Evolutionary conservation across 2,329 filamentous ascomycete genomes (phyloP).

Genomic region (Diplodia seriata): DNA sequence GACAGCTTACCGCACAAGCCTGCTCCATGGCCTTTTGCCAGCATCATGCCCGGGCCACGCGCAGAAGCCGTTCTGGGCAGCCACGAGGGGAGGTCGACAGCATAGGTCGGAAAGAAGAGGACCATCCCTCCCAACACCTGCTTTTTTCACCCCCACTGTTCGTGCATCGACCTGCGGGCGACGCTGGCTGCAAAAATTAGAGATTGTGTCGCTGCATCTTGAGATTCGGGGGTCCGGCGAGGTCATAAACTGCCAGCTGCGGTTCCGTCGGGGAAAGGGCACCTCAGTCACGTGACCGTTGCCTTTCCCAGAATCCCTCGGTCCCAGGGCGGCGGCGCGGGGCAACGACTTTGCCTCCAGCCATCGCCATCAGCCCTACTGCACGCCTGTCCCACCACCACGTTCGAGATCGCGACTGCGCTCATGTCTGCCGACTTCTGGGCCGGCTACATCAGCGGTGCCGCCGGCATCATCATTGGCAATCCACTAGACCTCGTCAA

Average conservation of each 20-base stretch:
- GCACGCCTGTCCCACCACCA: background rate
- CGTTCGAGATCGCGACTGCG: background rate
- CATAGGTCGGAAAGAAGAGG: too few species aligned
- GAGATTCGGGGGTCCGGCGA: too few species aligned
- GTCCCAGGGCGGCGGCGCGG: background rate
- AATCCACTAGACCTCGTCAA: constrained; percentile 85
- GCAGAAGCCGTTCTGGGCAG: too few species aligned
- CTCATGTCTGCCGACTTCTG: constrained; percentile 88
- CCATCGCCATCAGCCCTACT: background rate
- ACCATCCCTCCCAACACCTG: too few species aligned
- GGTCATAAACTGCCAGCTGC: background rate
- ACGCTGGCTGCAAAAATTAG: background rate
- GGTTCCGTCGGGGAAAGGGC: background rate
- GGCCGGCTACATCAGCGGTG: constrained; percentile 89
- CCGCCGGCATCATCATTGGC: constrained; percentile 83
- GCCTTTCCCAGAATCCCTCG: constrained; percentile 3
- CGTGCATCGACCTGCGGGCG: too few species aligned
- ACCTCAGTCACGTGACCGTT: constrained; percentile 4
- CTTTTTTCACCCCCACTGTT: too few species aligned
- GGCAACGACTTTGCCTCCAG: background rate
- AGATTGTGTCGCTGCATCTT: too few species aligned
- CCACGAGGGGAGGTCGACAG: too few species aligned
- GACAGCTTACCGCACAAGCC: background rate
- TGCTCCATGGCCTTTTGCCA: too few species aligned
- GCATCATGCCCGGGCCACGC: too few species aligned